phyloP scores from a whole-genome alignment of 2,329 filamentous ascomycete genomes.

The Phoma sp. region DNA sequence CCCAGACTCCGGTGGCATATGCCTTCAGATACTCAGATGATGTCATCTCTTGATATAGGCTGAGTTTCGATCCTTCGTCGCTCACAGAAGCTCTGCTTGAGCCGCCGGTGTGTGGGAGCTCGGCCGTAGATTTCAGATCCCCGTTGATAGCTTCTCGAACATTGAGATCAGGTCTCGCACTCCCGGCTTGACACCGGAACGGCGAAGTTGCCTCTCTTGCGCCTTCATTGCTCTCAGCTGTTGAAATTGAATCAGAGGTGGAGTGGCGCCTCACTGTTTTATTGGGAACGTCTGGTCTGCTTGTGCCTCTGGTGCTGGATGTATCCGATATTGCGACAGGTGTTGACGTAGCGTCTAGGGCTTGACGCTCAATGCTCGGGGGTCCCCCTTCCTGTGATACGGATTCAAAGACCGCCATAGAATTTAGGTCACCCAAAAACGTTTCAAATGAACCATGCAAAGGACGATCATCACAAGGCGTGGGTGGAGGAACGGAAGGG shows the following conservation, averaged over 20 bases:
- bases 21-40: background rate
- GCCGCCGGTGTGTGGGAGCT: conserved; percentile 5
- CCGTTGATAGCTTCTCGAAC: conserved; percentile 29
- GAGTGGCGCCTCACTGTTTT: conserved; percentile 24
- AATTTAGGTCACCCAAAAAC: background rate
- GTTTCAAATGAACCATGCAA: background rate
- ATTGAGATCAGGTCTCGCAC: conserved; percentile 25
- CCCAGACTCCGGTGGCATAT: background rate
- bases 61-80: background rate
- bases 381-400: conserved; percentile 10
- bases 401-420: background rate
- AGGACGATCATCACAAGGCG: background rate
- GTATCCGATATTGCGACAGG: too few species aligned
- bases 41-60: background rate
- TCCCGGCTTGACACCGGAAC: conserved; percentile 5
- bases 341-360: too few species aligned
- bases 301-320: conserved; percentile 4
- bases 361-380: conserved; percentile 4
- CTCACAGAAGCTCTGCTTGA: conserved; percentile 15
- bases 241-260: conserved; percentile 17
- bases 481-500: conserved; percentile 13
- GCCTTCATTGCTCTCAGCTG: conserved; percentile 28
- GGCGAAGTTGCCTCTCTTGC: conserved; percentile 1
- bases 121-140: conserved; percentile 1
- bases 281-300: conserved; percentile 6